These are phyloP conservation scores for Arachis stenosperma DNA, from an alignment of 306 rosid species.

Conservation along the genomic window DNA sequence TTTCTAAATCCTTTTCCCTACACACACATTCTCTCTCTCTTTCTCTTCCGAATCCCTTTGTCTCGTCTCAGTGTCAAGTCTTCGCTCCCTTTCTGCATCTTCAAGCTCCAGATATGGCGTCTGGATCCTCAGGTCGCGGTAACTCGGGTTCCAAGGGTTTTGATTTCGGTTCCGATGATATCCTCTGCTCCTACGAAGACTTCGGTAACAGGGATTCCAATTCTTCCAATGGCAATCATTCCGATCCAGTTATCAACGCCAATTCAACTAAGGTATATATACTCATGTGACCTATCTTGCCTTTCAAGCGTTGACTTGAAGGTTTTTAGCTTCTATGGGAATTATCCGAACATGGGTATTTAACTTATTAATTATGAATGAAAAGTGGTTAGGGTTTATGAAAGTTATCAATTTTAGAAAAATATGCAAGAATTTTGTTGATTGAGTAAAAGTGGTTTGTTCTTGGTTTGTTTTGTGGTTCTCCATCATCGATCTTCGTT, in stretches of 20 bases:
- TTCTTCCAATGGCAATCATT: constrained; percentile 68
- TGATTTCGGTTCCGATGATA: constrained; percentile 88
- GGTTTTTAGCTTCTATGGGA: not conserved
- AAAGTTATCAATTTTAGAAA: not conserved
- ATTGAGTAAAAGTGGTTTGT: not conserved
- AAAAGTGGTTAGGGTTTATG: constrained; percentile 45
- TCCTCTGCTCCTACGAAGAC: constrained; percentile 92
- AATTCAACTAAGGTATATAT: constrained; percentile 59
- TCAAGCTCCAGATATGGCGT: constrained; percentile 64
- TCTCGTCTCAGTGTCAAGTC: constrained; percentile 1
- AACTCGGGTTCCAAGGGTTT: constrained; percentile 77
- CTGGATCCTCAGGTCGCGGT: constrained; percentile 84
- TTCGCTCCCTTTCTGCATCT: constrained; percentile 28
- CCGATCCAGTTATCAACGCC: constrained; percentile 57
- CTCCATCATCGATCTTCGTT: not conserved
- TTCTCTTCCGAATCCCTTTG: not conserved
- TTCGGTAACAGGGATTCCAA: constrained; percentile 60
- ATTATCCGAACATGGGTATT: constrained; percentile 22
- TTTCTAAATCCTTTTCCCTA: not conserved
- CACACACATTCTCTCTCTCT: constrained; percentile 32
- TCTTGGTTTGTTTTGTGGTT: not conserved
- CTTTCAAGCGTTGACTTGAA: constrained; percentile 27
- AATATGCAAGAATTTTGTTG: not conserved
- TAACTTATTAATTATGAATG: not conserved
- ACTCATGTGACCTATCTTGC: constrained; percentile 1